Evolutionary conservation across 768 basidiomycete genomes (phyloP).

Genomic region (Paxillus ammoniavirescens): DNA sequence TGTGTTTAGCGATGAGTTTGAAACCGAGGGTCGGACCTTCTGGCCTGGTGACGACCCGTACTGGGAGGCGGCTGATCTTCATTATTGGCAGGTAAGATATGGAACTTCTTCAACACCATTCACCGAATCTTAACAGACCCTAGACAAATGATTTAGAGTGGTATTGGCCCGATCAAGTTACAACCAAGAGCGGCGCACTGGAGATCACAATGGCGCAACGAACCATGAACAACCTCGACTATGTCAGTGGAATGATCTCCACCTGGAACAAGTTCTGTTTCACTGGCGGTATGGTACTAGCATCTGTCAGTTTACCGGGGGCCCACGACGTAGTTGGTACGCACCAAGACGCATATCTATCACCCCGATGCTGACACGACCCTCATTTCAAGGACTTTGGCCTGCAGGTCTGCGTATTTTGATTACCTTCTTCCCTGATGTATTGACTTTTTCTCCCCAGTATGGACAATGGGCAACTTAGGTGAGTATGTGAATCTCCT

Average conservation of each 20-base stretch:
- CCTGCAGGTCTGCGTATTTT: conserved; percentile 46
- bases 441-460: conserved; percentile 19
- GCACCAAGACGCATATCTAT: conserved; percentile 4
- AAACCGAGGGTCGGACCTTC: conserved; percentile 74
- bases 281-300: conserved; percentile 79
- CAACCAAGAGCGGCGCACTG: conserved; percentile 71
- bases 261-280: conserved; percentile 94
- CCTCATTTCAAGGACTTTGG: conserved; percentile 54
- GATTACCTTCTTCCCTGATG: not conserved
- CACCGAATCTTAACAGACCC: not conserved
- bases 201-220: conserved; percentile 71
- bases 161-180: conserved; percentile 82
- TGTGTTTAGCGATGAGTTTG: conserved; percentile 90
- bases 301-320: conserved; percentile 69
- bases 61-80: conserved; percentile 82
- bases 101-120: not conserved
- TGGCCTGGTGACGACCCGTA: conserved; percentile 83
- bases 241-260: conserved; percentile 67
- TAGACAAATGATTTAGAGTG: conserved; percentile 80
- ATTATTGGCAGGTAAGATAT: conserved; percentile 66
- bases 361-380: not conserved
- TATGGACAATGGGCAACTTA: conserved; percentile 82
- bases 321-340: conserved; percentile 49
- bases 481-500: conserved; percentile 34
- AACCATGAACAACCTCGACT: conserved; percentile 68